Percentiles rank a stretch among this genome's conserved stretches.
These are phyloP conservation scores for Neofusicoccum sp. DNA, from an alignment of 2,329 filamentous ascomycete genomes.

Conservation along the genomic window DNA sequence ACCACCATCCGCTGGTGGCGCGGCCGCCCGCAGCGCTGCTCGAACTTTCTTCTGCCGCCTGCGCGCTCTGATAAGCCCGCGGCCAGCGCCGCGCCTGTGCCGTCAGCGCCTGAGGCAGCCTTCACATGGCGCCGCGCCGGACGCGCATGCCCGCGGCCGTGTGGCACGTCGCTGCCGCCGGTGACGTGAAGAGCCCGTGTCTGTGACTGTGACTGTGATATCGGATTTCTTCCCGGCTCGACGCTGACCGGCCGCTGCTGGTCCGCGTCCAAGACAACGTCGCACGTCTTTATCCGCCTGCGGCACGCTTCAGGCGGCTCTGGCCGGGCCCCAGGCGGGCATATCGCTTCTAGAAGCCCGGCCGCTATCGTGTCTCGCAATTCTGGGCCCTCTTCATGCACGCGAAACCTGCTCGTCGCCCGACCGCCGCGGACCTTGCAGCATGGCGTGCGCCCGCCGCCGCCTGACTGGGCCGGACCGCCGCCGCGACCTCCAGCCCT, in stretches of 20 bases:
- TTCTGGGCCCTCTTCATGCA: constrained; percentile 17
- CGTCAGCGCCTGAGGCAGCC: background rate
- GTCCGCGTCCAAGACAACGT: constrained; percentile 13
- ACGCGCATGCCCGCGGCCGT: no score
- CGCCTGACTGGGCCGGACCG: background rate
- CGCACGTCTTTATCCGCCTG: constrained; percentile 4
- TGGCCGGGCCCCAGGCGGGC: constrained; percentile 1
- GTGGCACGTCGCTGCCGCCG: background rate
- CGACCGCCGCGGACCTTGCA: constrained; percentile 3
- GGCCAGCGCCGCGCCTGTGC: no score
- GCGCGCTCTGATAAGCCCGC: constrained; percentile 1
- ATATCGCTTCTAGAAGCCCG: constrained; percentile 16
- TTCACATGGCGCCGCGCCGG: background rate
- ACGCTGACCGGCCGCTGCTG: constrained; percentile 15
- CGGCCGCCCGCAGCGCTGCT: constrained; percentile 2
- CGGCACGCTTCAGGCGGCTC: background rate
- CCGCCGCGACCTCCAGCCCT: background rate
- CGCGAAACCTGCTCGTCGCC: constrained; percentile 2
- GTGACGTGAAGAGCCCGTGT: background rate
- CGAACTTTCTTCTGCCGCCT: constrained; percentile 4
- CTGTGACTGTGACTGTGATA: constrained; percentile 12
- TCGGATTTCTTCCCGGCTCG: constrained; percentile 15
- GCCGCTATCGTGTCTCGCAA: constrained; percentile 8
- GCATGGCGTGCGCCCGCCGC: constrained; percentile 7
- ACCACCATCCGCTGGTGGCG: constrained; percentile 14